These are phyloP conservation scores for Teratosphaeria destructans DNA, from an alignment of 2,329 filamentous ascomycete genomes.

Conservation along the genomic window DNA sequence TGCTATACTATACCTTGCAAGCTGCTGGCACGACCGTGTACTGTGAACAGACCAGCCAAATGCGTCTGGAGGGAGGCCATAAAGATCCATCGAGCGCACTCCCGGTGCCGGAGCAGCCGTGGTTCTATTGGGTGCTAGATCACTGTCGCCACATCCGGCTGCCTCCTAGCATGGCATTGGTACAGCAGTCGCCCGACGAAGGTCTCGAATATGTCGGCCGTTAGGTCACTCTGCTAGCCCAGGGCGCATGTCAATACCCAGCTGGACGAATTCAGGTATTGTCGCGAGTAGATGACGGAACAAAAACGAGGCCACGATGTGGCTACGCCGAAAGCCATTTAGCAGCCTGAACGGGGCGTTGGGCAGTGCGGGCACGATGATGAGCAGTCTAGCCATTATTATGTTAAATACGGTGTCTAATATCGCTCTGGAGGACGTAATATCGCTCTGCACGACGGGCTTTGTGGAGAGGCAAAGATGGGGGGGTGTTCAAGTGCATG, in stretches of 20 bases:
- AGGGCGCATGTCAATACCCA: neutral
- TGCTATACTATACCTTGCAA: neutral
- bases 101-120: neutral
- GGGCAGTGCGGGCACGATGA: neutral
- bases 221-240: neutral
- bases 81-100: neutral
- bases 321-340: neutral
- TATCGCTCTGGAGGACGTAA: no score
- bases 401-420: no score
- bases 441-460: neutral
- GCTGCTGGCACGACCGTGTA: neutral
- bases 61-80: neutral
- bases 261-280: neutral
- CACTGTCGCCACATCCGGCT: neutral
- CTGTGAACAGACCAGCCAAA: neutral
- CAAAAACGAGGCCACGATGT: neutral
- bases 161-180: neutral
- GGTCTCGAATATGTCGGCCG: neutral
- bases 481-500: conserved; percentile 1
- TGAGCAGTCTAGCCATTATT: no score
- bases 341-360: neutral
- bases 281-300: neutral
- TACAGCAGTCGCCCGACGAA: neutral
- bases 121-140: conserved; percentile 1
- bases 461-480: conserved; percentile 1